Evolutionary conservation across 192 early-diverging fungal species (phyloP), one percentile per base, ranked within the genome.

Genomic region (Ambispora gerdemannii): DNA sequence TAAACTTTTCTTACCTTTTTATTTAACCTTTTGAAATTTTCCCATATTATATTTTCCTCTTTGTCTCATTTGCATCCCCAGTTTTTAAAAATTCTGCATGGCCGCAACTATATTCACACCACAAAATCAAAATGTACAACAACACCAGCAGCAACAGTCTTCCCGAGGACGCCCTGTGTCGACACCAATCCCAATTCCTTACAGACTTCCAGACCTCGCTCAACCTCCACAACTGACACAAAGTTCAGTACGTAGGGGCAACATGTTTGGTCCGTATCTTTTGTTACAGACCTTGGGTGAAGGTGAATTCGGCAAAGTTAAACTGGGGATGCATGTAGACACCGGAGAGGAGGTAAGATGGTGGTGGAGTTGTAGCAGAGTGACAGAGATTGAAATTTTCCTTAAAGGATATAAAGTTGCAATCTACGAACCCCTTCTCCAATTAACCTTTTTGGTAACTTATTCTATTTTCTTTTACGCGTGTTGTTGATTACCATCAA

Each of bases 271-370:
- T 4, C 93, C 94, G 63, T 99, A 99, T 82, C 75, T 94, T 17
- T 86, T 98, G 68, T 84, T 95, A 56, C 95, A 98, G 81, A 97
- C 95, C 25, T 85, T 98, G 11, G 95, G 95, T 63, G 95, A 97
- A 80, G 96, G 95, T 59, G 95, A 98, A 83, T 97, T 97, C 82
- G 95, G 93, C 66, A 96, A 98, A 79, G 95, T 97, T 68, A 98
- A 98, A 80, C 84, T 97, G 15, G 94, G 92, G 2, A 87, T 92
- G 73, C 93, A 98, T 72, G 82, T 83, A 49, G 85, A 90, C 30
- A 80, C 88, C 30, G 83, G 83, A 24, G 83, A 88, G 71, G 91
- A 92, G 82, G 84, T 84, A 77, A 76, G 71, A 66, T 63, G 35
- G 77, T 74, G 71, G 43, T 66, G 35, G 22, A 4, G 17, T 24